Conservation (phyloP, 2,329 filamentous ascomycete genomes). For the Emergomyces africanus region DNA sequence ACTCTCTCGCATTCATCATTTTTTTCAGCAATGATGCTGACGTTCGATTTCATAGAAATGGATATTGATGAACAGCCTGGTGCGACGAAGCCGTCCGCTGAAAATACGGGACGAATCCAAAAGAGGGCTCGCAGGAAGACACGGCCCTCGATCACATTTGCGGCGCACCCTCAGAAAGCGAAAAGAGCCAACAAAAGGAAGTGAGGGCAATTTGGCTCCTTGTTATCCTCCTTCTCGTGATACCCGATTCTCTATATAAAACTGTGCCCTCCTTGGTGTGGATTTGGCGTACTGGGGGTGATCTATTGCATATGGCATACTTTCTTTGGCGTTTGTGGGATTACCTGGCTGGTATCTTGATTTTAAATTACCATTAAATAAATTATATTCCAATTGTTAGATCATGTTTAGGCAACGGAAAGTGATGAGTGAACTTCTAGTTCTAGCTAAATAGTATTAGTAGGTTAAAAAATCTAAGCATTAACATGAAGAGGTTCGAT, state of each 20-base stretch:
- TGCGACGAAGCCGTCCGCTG: slow-evolving; percentile 14
- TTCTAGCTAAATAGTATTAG: no score
- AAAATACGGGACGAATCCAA: slow-evolving; percentile 25
- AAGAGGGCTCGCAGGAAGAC: slow-evolving; percentile 26
- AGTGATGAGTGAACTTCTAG: no score
- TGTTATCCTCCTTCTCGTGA: background rate
- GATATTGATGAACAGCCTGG: slow-evolving; percentile 23
- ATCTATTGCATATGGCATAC: background rate
- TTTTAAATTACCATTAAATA: background rate
- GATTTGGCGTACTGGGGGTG: background rate
- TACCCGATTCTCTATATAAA: background rate
- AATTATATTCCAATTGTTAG: background rate
- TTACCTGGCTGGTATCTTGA: background rate
- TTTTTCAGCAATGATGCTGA: slow-evolving; percentile 5
- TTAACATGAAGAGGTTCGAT: background rate
- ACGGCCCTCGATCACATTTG: slow-evolving; percentile 29
- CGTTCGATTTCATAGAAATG: slow-evolving; percentile 22
- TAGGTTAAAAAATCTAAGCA: background rate
- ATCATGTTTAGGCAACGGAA: background rate
- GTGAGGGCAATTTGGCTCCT: slow-evolving; percentile 9
- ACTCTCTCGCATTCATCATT: background rate
- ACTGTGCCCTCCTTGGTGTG: background rate
- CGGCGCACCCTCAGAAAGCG: slow-evolving; percentile 19
- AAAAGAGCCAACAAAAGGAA: slow-evolving; percentile 23
- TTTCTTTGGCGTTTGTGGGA: background rate